Percentiles rank a stretch among this genome's conserved stretches.
These are phyloP conservation scores for Drechslera avenae DNA, from an alignment of 2,329 filamentous ascomycete genomes.

Conservation along the genomic window DNA sequence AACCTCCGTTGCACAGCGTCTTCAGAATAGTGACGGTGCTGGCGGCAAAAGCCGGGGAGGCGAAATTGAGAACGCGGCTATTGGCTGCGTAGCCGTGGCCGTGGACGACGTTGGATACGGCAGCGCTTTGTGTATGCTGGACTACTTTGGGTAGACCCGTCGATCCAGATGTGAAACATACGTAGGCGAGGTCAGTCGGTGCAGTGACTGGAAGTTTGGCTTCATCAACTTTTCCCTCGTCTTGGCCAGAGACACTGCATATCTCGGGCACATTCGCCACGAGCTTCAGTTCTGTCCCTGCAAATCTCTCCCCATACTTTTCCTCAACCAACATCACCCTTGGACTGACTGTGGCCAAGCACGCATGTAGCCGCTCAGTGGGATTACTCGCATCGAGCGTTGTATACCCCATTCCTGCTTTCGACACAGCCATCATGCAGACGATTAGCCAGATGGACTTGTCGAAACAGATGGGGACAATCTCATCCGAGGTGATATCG, in stretches of 20 bases:
- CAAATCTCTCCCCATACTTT: background rate
- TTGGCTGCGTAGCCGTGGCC: background rate
- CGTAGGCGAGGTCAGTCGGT: slow-evolving; percentile 39
- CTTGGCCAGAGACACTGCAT: background rate
- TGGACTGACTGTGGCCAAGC: slow-evolving; percentile 1
- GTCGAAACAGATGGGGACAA: slow-evolving; percentile 9
- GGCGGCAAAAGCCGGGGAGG: slow-evolving; percentile 6
- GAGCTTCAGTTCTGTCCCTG: background rate
- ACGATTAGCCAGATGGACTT: slow-evolving; percentile 8
- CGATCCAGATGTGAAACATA: slow-evolving; percentile 54
- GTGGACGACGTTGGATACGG: slow-evolving; percentile 4
- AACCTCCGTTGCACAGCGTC: slow-evolving; percentile 5
- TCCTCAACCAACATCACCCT: background rate
- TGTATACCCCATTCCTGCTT: slow-evolving; percentile 5
- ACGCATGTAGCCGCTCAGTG: slow-evolving; percentile 4
- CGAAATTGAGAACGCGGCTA: slow-evolving; percentile 8
- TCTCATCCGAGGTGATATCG: background rate
- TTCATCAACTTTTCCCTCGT: background rate
- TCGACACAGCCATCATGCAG: slow-evolving; percentile 8
- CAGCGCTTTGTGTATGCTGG: slow-evolving; percentile 25
- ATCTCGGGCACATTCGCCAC: background rate
- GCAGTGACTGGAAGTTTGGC: background rate
- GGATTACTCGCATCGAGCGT: slow-evolving; percentile 3
- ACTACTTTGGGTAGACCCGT: slow-evolving; percentile 54
- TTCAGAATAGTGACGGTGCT: slow-evolving; percentile 5